These are phyloP conservation scores for Arabidopsis suecica DNA, from an alignment of 345 rosid genomes.

Conservation along the genomic window DNA sequence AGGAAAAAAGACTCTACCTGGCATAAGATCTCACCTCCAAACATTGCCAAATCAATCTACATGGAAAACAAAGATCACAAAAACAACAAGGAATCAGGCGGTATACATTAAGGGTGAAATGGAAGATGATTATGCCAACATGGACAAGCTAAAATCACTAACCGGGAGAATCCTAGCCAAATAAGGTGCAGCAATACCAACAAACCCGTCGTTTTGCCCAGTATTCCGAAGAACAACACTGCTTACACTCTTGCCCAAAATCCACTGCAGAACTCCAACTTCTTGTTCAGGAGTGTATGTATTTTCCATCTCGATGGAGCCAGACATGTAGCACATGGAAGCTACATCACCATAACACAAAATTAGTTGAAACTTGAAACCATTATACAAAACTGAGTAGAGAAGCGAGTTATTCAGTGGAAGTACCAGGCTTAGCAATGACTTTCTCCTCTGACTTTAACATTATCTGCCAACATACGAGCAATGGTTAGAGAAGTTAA, in stretches of 20 bases:
- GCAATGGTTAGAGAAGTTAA: neutral
- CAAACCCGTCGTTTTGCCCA: constrained; percentile 81
- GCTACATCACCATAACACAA: constrained; percentile 46
- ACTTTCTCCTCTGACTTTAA: constrained; percentile 85
- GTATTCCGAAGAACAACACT: constrained; percentile 68
- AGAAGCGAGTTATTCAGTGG: neutral
- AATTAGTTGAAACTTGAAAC: neutral
- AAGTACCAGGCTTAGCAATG: constrained; percentile 82
- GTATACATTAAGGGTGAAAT: neutral
- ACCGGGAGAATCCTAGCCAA: constrained; percentile 98
- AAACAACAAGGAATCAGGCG: neutral
- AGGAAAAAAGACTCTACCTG: constrained; percentile 66
- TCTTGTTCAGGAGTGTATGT: constrained; percentile 85
- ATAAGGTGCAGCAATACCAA: constrained; percentile 95
- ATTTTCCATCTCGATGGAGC: constrained; percentile 90
- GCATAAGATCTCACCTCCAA: constrained; percentile 92
- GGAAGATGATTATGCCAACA: neutral
- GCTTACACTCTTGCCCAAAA: constrained; percentile 86
- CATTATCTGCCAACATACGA: constrained; percentile 72
- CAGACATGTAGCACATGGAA: constrained; percentile 98
- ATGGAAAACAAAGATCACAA: constrained; percentile 22
- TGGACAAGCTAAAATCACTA: constrained; percentile 45
- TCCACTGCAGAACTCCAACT: constrained; percentile 95
- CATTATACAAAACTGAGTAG: neutral
- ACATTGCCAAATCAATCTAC: constrained; percentile 91